A percentile compares a stretch with the other conserved stretches of the same genome.
phyloP scores from a whole-genome alignment of 176 grass and related monocot genomes.

The Oryza brachyantha region DNA sequence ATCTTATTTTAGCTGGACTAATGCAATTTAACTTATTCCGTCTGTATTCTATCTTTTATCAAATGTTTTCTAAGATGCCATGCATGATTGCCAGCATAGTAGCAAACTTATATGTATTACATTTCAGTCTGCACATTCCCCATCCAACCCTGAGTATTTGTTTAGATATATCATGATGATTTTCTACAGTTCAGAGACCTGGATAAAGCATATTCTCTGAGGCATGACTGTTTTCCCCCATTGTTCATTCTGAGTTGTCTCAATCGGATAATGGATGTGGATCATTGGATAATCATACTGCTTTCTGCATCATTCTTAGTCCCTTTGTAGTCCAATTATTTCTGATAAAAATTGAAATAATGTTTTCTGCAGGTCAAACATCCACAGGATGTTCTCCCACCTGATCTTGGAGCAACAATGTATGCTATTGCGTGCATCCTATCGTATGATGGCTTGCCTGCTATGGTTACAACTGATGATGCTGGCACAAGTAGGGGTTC shows the following conservation, averaged over 20 bases:
- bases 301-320: neutral
- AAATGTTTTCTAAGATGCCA: neutral
- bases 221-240: neutral
- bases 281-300: neutral
- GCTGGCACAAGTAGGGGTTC: neutral
- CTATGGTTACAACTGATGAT: slow-evolving; percentile 36
- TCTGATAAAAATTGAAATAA: slow-evolving; percentile 9
- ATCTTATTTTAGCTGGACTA: neutral
- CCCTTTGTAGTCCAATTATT: neutral
- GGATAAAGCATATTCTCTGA: neutral
- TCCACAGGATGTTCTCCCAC: slow-evolving; percentile 66
- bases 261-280: neutral
- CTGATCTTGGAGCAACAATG: slow-evolving; percentile 70
- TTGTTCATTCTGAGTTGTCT: slow-evolving; percentile 11
- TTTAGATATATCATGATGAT: neutral
- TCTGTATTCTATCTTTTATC: neutral
- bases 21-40: neutral
- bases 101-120: neutral
- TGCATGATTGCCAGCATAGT: neutral
- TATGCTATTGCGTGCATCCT: slow-evolving; percentile 76
- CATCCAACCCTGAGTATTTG: neutral
- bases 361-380: slow-evolving; percentile 65
- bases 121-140: neutral
- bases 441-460: slow-evolving; percentile 72
- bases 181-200: neutral